These are phyloP conservation scores for Globisporangium okanoganense DNA, from an alignment of 352 stramenopile species.

Conservation along the genomic window DNA sequence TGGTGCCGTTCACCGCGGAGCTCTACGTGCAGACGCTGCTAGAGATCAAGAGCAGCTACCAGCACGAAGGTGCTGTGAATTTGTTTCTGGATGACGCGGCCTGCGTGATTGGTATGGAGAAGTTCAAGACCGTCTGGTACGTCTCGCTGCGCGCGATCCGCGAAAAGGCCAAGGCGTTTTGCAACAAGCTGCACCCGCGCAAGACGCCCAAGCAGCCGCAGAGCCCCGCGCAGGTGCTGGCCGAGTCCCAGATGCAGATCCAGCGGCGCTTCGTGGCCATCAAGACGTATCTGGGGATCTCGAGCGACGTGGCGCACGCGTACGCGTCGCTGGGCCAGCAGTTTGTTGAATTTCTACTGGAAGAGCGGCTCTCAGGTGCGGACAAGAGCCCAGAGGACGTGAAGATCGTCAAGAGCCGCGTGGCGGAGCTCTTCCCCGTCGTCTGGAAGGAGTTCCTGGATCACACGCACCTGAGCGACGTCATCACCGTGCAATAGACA, in stretches of 20 bases:
- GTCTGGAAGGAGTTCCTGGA: constrained; percentile 69
- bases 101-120: constrained; percentile 79
- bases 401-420: constrained; percentile 37
- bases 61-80: constrained; percentile 72
- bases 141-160: constrained; percentile 84
- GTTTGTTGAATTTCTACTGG: constrained; percentile 61
- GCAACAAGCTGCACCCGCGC: constrained; percentile 28
- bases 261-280: constrained; percentile 58
- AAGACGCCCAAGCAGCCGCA: constrained; percentile 13
- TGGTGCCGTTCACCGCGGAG: constrained; percentile 36
- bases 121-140: constrained; percentile 84
- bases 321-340: constrained; percentile 51
- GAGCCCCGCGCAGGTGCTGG: constrained; percentile 17
- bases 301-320: constrained; percentile 24
- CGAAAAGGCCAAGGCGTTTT: constrained; percentile 75
- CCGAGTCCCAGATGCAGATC: constrained; percentile 27
- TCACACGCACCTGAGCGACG: constrained; percentile 39
- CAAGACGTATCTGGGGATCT: constrained; percentile 45
- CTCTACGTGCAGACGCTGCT: constrained; percentile 31
- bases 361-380: constrained; percentile 30
- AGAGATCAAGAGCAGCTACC: constrained; percentile 45
- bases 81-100: constrained; percentile 59
- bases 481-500: constrained; percentile 16
- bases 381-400: constrained; percentile 10
- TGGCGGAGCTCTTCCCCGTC: constrained; percentile 65